phyloP scores from a whole-genome alignment of 306 rosid genomes.

The Mimosa pudica region DNA sequence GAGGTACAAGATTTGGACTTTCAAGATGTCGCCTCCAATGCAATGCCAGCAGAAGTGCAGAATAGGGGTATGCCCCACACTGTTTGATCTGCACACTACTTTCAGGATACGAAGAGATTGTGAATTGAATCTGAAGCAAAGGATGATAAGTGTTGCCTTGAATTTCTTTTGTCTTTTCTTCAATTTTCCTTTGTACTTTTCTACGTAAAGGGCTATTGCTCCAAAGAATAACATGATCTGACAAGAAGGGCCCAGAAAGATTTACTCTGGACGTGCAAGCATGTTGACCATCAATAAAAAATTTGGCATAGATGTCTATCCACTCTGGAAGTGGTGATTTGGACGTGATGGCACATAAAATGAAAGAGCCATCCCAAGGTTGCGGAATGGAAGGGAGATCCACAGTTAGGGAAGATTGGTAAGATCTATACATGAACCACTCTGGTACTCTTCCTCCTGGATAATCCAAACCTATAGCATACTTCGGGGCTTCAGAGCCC shows the following conservation, averaged over 20 bases:
- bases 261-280: too few relatives aligned
- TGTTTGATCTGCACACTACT: too few relatives aligned
- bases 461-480: accelerated
- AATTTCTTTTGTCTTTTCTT: not conserved
- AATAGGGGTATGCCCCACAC: too few relatives aligned
- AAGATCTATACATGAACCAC: not conserved
- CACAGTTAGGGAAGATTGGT: not conserved
- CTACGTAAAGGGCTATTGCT: accelerated
- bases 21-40: too few relatives aligned
- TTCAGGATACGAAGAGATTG: too few relatives aligned
- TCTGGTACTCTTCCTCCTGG: not conserved
- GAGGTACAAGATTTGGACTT: too few relatives aligned
- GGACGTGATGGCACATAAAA: not conserved
- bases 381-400: not conserved
- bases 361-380: not conserved
- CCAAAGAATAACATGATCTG: not conserved
- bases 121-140: not conserved
- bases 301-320: too few relatives aligned
- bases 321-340: not conserved
- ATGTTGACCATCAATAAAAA: too few relatives aligned
- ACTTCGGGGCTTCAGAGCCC: not conserved
- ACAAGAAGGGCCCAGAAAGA: too few relatives aligned
- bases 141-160: not conserved
- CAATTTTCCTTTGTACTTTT: not conserved
- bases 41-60: too few relatives aligned